phyloP scores from a whole-genome alignment of 2,329 filamentous ascomycete species.

The Magnaporthiopsis rhizophila region DNA sequence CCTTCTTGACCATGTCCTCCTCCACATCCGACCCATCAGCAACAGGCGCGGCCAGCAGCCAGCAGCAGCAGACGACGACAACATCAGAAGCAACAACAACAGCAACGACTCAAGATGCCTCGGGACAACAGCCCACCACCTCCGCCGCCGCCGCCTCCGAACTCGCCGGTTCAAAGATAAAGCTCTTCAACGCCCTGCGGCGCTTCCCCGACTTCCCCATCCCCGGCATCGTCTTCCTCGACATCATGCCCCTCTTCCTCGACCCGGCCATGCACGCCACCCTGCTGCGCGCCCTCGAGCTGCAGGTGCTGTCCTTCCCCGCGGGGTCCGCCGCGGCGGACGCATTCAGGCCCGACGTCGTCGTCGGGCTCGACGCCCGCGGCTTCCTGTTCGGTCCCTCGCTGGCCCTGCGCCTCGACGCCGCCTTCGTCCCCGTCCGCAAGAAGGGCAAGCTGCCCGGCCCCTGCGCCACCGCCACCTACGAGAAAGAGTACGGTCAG shows the following conservation, averaged over 20 bases:
- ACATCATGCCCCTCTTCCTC: slow-evolving; percentile 94
- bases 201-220: slow-evolving; percentile 89
- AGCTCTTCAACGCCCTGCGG: slow-evolving; percentile 64
- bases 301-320: slow-evolving; percentile 64
- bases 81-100: slow-evolving; percentile 24
- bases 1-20: slow-evolving; percentile 27
- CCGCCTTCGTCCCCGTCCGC: slow-evolving; percentile 84
- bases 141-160: slow-evolving; percentile 53
- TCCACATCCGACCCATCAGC: slow-evolving; percentile 15
- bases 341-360: slow-evolving; percentile 66
- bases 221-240: slow-evolving; percentile 90
- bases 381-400: slow-evolving; percentile 94
- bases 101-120: slow-evolving; percentile 39
- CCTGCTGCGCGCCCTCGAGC: slow-evolving; percentile 76
- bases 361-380: slow-evolving; percentile 87
- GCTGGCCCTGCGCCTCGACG: slow-evolving; percentile 73
- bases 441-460: slow-evolving; percentile 96
- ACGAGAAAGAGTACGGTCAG: slow-evolving; percentile 91
- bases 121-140: slow-evolving; percentile 56
- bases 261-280: slow-evolving; percentile 63
- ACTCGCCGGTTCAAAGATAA: slow-evolving; percentile 63
- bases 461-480: slow-evolving; percentile 74
- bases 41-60: slow-evolving; percentile 20
- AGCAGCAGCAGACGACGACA: slow-evolving; percentile 14
- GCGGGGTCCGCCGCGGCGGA: slow-evolving; percentile 18